These are phyloP conservation scores for Leptographium procerum DNA, from an alignment of 2,329 filamentous ascomycete species.

Conservation along the genomic window DNA sequence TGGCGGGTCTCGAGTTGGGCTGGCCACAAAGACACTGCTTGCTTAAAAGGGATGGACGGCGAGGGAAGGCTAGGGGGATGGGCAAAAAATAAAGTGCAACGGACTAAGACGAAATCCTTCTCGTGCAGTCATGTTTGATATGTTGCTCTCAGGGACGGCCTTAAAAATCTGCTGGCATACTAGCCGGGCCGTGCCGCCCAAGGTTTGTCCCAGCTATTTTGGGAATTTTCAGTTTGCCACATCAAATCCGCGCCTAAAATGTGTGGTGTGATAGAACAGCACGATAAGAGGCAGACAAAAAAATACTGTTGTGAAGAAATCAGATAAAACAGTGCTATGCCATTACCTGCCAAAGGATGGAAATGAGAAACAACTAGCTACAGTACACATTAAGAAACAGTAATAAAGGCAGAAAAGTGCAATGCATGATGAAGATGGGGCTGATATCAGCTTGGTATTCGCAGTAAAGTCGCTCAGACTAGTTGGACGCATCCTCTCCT, in stretches of 20 bases:
- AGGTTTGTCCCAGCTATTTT: background rate
- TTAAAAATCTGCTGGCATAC: background rate
- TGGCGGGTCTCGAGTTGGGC: conserved; percentile 30
- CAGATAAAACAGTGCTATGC: background rate
- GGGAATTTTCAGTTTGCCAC: background rate
- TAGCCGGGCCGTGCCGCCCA: background rate
- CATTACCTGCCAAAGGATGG: background rate
- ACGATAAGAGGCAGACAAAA: background rate
- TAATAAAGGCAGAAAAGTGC: background rate
- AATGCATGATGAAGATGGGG: background rate
- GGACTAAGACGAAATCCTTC: no score
- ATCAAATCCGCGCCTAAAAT: background rate
- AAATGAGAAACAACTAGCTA: background rate
- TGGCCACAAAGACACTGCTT: conserved; percentile 31
- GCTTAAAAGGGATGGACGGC: conserved; percentile 6
- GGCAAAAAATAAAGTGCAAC: background rate
- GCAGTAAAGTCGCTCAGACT: background rate
- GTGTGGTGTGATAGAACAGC: background rate
- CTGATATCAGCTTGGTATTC: background rate
- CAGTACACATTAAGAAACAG: background rate
- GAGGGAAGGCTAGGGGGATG: background rate
- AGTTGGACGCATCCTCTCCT: background rate
- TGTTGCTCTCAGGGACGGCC: no score
- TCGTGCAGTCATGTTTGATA: no score
- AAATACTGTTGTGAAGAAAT: background rate